Conservation (phyloP, 352 stramenopile species). For the Saprolegnia diclina region DNA sequence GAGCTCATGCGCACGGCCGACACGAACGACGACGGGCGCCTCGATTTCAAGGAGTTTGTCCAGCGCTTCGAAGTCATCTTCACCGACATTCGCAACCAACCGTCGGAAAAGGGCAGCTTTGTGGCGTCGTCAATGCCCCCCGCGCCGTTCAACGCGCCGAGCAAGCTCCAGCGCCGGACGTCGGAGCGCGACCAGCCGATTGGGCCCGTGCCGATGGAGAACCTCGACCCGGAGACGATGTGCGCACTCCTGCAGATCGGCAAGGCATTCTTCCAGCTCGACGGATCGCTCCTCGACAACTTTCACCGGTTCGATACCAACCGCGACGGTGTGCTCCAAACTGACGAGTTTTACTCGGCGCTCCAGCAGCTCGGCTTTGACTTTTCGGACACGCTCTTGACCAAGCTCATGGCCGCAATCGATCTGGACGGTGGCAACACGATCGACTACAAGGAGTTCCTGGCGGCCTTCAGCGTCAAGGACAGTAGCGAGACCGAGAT, state of each 20-base stretch:
- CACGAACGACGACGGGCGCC: constrained; percentile 87
- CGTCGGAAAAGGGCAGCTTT: constrained; percentile 17
- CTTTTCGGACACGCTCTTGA: constrained; percentile 50
- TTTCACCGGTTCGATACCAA: constrained; percentile 84
- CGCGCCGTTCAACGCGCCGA: constrained; percentile 26
- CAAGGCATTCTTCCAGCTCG: constrained; percentile 64
- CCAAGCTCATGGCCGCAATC: constrained; percentile 76
- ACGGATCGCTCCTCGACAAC: constrained; percentile 72
- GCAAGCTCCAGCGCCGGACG: constrained; percentile 35
- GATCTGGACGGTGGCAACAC: constrained; percentile 83
- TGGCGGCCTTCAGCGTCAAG: constrained; percentile 83
- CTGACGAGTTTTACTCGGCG: constrained; percentile 69
- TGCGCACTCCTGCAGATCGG: constrained; percentile 67
- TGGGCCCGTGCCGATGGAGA: constrained; percentile 44
- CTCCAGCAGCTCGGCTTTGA: constrained; percentile 58
- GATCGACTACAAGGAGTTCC: constrained; percentile 92
- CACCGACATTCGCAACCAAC: constrained; percentile 49
- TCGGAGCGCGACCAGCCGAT: constrained; percentile 56
- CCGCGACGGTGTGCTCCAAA: constrained; percentile 71
- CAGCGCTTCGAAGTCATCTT: constrained; percentile 90
- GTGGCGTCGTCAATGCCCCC: constrained; percentile 1
- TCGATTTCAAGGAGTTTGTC: constrained; percentile 89
- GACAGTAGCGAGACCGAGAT: constrained; percentile 59
- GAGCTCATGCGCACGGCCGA: constrained; percentile 91
- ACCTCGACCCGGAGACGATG: constrained; percentile 81